phyloP scores from a whole-genome alignment of 1,284 basidiomycete genomes.

The Blastosporella zonata region DNA sequence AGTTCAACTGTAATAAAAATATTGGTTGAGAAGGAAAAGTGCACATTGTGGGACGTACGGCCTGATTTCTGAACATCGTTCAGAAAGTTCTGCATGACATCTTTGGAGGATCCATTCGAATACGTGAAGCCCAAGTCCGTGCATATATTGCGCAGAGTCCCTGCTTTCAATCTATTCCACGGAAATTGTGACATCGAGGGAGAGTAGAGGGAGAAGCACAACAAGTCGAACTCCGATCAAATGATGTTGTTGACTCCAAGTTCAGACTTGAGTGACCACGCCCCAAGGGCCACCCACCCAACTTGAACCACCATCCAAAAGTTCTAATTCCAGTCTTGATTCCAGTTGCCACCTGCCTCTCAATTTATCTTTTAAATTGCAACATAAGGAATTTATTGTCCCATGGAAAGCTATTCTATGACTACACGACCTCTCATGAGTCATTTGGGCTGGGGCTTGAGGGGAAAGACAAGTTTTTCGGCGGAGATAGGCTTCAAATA shows the following conservation, averaged over 20 bases:
- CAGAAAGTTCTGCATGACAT: constrained; percentile 20
- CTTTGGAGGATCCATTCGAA: constrained; percentile 11
- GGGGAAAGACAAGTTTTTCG: constrained; percentile 29
- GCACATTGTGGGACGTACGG: constrained; percentile 16
- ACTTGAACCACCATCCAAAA: no score
- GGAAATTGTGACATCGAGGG: constrained; percentile 16
- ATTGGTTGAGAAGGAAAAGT: not conserved
- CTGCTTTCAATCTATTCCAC: constrained; percentile 24
- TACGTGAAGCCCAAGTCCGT: constrained; percentile 20
- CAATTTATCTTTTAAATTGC: no score
- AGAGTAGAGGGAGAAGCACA: constrained; percentile 1
- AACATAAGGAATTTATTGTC: no score
- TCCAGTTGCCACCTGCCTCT: no score
- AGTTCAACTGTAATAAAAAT: constrained; percentile 15
- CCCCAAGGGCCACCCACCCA: no score
- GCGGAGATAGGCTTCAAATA: constrained; percentile 31
- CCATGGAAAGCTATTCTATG: no score
- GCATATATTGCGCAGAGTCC: constrained; percentile 23
- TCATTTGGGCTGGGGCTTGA: not conserved
- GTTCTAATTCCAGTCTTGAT: no score
- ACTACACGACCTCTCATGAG: not conserved
- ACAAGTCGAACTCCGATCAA: constrained; percentile 11
- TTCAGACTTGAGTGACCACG: no score
- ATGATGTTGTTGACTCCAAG: not conserved
- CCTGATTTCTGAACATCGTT: constrained; percentile 16